Conservation (phyloP, 2,329 filamentous ascomycete genomes). For the Metarhizium album region DNA sequence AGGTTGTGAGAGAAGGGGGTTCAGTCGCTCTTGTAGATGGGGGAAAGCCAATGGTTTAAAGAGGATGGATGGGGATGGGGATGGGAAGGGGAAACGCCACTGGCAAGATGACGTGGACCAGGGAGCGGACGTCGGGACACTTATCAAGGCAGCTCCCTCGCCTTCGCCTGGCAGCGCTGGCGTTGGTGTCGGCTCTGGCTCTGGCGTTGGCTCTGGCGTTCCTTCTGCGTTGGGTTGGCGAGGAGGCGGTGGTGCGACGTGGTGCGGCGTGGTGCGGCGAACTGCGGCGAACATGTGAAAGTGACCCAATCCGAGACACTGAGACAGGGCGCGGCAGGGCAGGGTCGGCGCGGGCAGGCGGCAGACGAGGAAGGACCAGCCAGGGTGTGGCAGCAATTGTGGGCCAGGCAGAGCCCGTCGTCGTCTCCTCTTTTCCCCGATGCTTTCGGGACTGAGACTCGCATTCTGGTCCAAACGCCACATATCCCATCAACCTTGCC, state of each 20-base stretch:
- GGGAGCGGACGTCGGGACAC: too few species aligned
- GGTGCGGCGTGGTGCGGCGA: too few species aligned
- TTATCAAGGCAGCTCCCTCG: neutral
- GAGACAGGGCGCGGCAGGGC: too few species aligned
- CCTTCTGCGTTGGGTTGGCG: neutral
- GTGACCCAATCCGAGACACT: neutral
- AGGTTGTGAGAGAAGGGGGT: neutral
- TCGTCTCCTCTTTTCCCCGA: neutral
- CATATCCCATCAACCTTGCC: neutral
- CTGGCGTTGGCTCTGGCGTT: neutral
- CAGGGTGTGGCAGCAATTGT: conserved; percentile 3
- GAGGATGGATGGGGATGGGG: conserved; percentile 1
- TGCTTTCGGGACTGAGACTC: too few species aligned
- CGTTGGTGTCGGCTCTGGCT: neutral
- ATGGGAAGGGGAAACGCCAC: conserved; percentile 2
- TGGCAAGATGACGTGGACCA: conserved; percentile 2
- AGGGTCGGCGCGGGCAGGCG: neutral
- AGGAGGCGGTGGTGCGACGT: neutral
- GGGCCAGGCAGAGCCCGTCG: neutral
- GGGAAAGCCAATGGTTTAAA: conserved; percentile 6
- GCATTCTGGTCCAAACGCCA: neutral
- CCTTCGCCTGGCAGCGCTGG: too few species aligned
- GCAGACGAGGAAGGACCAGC: neutral
- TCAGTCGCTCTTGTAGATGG: neutral
- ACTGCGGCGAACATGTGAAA: conserved; percentile 6